phyloP scores from a whole-genome alignment of 2,329 filamentous ascomycete genomes.

The Cercospora brassicicola region DNA sequence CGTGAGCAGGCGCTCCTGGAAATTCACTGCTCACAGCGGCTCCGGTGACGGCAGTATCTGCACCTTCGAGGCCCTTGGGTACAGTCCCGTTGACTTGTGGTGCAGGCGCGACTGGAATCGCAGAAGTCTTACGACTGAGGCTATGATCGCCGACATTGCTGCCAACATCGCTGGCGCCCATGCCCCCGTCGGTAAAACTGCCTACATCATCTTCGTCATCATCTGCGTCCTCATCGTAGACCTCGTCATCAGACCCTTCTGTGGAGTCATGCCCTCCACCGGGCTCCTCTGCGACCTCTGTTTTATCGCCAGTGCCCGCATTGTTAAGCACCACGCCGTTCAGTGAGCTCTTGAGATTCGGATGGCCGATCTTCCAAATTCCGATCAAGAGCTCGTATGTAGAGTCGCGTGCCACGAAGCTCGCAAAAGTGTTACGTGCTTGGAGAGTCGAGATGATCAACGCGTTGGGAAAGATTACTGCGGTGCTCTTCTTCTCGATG shows the following conservation, averaged over 20 bases:
- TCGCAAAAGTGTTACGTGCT: slow-evolving; percentile 92
- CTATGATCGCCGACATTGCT: slow-evolving; percentile 53
- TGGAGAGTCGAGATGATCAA: slow-evolving; percentile 96
- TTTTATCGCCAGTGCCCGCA: slow-evolving; percentile 79
- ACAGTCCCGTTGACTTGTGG: slow-evolving; percentile 42
- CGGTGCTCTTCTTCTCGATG: slow-evolving; percentile 94
- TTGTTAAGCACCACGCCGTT: slow-evolving; percentile 84
- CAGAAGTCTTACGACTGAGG: slow-evolving; percentile 71
- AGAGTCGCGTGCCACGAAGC: slow-evolving; percentile 88
- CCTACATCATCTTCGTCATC: slow-evolving; percentile 58
- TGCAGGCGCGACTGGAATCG: slow-evolving; percentile 42
- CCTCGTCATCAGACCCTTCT: slow-evolving; percentile 71
- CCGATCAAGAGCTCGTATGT: slow-evolving; percentile 97
- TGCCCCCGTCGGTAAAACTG: slow-evolving; percentile 58
- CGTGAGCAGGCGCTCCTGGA: slow-evolving; percentile 79
- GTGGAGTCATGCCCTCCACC: slow-evolving; percentile 50
- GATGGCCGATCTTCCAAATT: slow-evolving; percentile 97
- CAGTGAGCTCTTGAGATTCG: slow-evolving; percentile 82
- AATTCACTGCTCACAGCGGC: slow-evolving; percentile 62
- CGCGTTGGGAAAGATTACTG: slow-evolving; percentile 93
- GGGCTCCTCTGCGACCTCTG: slow-evolving; percentile 73
- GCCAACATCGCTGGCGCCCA: slow-evolving; percentile 51
- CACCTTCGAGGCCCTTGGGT: slow-evolving; percentile 33
- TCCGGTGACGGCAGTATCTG: slow-evolving; percentile 44
- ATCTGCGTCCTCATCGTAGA: slow-evolving; percentile 77